These are phyloP conservation scores for Saccharomyces hybrid DNA, from an alignment of 1,139 yeast species.

Conservation along the genomic window DNA sequence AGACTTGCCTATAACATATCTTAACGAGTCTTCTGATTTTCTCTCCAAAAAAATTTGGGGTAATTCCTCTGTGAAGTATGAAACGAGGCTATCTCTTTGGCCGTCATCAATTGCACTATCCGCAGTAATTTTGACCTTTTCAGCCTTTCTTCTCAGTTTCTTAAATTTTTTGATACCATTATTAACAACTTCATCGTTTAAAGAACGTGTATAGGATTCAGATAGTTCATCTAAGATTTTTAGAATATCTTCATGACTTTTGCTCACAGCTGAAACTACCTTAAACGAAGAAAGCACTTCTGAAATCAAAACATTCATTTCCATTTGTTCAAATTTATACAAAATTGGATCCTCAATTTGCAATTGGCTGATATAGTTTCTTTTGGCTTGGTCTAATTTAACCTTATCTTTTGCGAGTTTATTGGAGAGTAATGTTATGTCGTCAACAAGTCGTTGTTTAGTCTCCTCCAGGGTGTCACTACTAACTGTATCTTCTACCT, in stretches of 20 bases:
- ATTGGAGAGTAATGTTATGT: slow-evolving; percentile 6
- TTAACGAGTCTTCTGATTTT: slow-evolving; percentile 16
- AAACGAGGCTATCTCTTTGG: slow-evolving; percentile 22
- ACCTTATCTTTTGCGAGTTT: slow-evolving; percentile 13
- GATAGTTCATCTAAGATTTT: slow-evolving; percentile 27
- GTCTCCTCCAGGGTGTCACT: neutral
- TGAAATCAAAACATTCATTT: slow-evolving; percentile 13
- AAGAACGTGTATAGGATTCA: slow-evolving; percentile 27
- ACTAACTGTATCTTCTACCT: slow-evolving; percentile 8
- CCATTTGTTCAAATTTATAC: slow-evolving; percentile 18
- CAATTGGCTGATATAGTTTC: slow-evolving; percentile 16
- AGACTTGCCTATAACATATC: slow-evolving; percentile 24
- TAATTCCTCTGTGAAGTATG: slow-evolving; percentile 26
- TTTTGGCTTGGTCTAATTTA: slow-evolving; percentile 10
- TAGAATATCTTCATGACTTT: slow-evolving; percentile 22
- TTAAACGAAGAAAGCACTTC: slow-evolving; percentile 18
- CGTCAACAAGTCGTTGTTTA: slow-evolving; percentile 1
- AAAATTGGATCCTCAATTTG: slow-evolving; percentile 18
- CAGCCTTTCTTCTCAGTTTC: slow-evolving; percentile 10
- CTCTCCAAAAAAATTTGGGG: slow-evolving; percentile 26
- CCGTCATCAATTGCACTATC: slow-evolving; percentile 21
- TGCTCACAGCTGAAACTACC: slow-evolving; percentile 15
- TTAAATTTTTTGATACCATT: slow-evolving; percentile 20
- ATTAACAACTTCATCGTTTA: slow-evolving; percentile 35
- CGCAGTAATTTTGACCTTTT: slow-evolving; percentile 14